Base-by-base conservation (phyloP, 1,284 basidiomycete genomes). In the Apiotrichum akiyoshidainum region DNA sequence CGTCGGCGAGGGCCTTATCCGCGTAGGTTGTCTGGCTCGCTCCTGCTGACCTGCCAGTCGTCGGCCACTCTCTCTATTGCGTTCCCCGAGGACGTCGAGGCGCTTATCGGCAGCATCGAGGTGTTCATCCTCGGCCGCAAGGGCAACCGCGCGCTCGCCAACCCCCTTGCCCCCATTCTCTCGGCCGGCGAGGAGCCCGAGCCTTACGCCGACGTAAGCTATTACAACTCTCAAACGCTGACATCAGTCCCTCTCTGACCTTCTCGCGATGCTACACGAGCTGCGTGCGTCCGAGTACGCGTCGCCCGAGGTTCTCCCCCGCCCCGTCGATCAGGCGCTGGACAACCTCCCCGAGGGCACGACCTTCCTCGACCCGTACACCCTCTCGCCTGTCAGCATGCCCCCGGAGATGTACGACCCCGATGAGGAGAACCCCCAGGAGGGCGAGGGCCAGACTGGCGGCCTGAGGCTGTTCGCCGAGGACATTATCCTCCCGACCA, bases 1-100 rank as follows among this genome's bases (percentile, higher is more conserved):
- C 75, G 91, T 92, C 19, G 88, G 86, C 9, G 92, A 96, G 73
- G 91, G 90, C 11, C 80, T 96, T 5, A 85, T 93, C 74, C 86
- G 91, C 61, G 90, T 88, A 65, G 64, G 84, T 76, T 41, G 9
- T 47, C 12, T 57, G 8, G 14, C 34, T 31, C 42, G 33, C 33
- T 12, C 44, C 49, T 10, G 41, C 63, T 67, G 55, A 63, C 53
- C 14, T 3, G 84, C 85, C 65, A 73, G 66, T 71, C 71, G 26
- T 72, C 72, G 17, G 58, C 65, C 33, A 59, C 61, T 6, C 61
- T 79, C 26, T 60, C 66, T 26, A 68, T 67, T 9, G 59, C 57
- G 0, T 68, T 59, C 53, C 64, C 70, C 17, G 70, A 69, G 19
- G 69, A 74, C 7, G 65, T 74, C n/a, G 71, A 72, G 21, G 54